phyloP scores from a whole-genome alignment of 345 rosid genomes.

The Laguncularia racemosa region DNA sequence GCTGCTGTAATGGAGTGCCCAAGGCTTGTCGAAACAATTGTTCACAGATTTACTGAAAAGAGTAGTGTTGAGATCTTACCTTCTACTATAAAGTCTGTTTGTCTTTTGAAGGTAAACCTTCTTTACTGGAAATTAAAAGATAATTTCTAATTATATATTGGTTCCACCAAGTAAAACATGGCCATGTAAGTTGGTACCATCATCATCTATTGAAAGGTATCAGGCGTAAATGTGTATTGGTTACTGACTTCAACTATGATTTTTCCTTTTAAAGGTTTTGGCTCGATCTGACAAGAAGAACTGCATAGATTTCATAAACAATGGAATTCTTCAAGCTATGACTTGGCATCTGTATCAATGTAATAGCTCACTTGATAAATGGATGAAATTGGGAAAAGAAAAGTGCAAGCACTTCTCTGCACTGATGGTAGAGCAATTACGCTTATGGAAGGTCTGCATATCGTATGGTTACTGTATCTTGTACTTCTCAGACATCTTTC shows the following conservation, averaged over 20 bases:
- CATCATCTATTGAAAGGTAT: no score
- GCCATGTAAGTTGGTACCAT: no score
- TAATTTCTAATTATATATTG: not conserved
- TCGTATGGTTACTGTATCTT: conserved; percentile 58
- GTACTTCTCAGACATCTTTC: conserved; percentile 63
- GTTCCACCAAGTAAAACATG: no score
- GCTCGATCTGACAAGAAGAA: conserved; percentile 54
- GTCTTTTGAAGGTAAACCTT: conserved; percentile 59
- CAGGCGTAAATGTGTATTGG: not conserved
- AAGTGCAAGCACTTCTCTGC: conserved; percentile 56
- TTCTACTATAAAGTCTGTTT: conserved; percentile 55
- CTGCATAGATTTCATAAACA: conserved; percentile 47
- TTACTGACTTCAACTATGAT: not conserved
- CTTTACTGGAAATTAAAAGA: not conserved
- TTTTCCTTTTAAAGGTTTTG: conserved; percentile 41
- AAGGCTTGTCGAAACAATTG: conserved; percentile 56
- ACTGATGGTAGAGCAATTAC: conserved; percentile 80
- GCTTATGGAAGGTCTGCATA: conserved; percentile 74
- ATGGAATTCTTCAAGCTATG: conserved; percentile 44
- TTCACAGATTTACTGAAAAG: conserved; percentile 47
- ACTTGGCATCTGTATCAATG: conserved; percentile 67
- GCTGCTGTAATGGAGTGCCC: conserved; percentile 64
- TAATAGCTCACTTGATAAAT: conserved; percentile 54
- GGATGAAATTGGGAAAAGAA: conserved; percentile 67
- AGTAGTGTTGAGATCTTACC: conserved; percentile 29